Percentiles rank a stretch among this genome's conserved stretches.
Conservation (phyloP, 768 basidiomycete genomes). For the Kwoniella sp. region DNA sequence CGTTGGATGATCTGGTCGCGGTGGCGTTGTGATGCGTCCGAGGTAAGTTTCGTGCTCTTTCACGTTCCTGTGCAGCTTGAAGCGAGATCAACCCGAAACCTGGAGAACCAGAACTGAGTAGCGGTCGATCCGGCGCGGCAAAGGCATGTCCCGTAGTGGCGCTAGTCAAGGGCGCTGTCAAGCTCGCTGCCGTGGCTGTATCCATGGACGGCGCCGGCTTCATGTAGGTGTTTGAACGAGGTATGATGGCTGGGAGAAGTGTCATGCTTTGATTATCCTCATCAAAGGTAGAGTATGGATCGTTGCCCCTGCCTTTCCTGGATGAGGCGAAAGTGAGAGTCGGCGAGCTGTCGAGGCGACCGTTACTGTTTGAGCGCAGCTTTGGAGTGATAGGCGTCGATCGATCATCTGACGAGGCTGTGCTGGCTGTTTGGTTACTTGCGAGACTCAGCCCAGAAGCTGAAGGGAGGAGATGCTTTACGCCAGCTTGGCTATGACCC, state of each 20-base stretch:
- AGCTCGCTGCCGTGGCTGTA: background rate
- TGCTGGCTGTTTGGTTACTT: conserved; percentile 19
- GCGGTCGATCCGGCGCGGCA: conserved; percentile 25
- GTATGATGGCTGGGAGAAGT: conserved; percentile 2
- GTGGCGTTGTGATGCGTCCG: background rate
- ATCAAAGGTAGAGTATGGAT: background rate
- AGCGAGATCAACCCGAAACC: conserved; percentile 40
- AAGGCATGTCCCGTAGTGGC: background rate
- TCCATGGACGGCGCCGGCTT: conserved; percentile 1
- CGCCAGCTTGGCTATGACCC: background rate
- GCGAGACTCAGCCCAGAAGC: conserved; percentile 27
- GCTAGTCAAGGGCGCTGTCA: background rate
- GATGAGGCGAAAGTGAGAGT: conserved; percentile 4
- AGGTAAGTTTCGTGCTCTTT: conserved; percentile 3
- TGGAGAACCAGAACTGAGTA: conserved; percentile 33
- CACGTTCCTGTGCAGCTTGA: conserved; percentile 36
- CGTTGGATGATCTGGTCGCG: background rate
- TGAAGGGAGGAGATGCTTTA: conserved; percentile 25
- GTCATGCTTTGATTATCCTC: background rate
- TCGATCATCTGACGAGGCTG: conserved; percentile 9
- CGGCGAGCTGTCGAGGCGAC: conserved; percentile 3
- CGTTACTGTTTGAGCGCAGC: background rate
- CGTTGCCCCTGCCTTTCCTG: background rate
- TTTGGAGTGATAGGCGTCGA: conserved; percentile 13
- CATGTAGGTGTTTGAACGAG: conserved; percentile 5